Conservation (phyloP, 2,329 filamentous ascomycete species). For the Allantophomopsis cytisporea region DNA sequence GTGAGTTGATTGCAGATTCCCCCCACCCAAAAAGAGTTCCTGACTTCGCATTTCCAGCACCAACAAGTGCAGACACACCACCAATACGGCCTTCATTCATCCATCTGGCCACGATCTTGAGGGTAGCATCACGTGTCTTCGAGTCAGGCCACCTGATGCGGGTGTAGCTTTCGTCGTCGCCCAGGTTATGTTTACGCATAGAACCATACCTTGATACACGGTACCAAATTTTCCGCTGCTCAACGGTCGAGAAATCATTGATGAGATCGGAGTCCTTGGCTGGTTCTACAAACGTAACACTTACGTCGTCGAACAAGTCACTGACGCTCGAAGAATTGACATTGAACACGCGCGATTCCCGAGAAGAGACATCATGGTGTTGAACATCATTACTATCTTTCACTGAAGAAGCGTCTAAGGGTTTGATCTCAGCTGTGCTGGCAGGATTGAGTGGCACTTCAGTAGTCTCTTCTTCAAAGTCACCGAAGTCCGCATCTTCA, state of each 20-base stretch:
- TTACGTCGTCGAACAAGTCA: slow-evolving; percentile 3
- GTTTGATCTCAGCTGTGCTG: too few relatives aligned
- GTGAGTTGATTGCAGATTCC: too few relatives aligned
- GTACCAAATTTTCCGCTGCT: slow-evolving; percentile 52
- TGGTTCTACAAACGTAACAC: slow-evolving; percentile 6
- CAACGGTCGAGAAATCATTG: slow-evolving; percentile 29
- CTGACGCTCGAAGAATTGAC: too few relatives aligned
- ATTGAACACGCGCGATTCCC: too few relatives aligned
- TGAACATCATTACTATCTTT: too few relatives aligned
- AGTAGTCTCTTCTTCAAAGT: slow-evolving; percentile 19
- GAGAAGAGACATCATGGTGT: too few relatives aligned
- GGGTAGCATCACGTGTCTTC: slow-evolving; percentile 34
- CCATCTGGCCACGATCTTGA: slow-evolving; percentile 49
- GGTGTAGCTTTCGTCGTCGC: slow-evolving; percentile 45
- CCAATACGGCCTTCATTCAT: slow-evolving; percentile 51
- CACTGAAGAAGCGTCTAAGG: too few relatives aligned
- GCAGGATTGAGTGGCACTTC: slow-evolving; percentile 1
- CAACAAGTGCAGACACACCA: slow-evolving; percentile 24
- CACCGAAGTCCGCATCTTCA: slow-evolving; percentile 21
- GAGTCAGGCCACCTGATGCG: slow-evolving; percentile 45
- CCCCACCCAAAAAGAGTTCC: too few relatives aligned
- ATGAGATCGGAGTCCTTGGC: slow-evolving; percentile 15
- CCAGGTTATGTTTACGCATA: slow-evolving; percentile 38
- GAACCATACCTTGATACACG: slow-evolving; percentile 47
- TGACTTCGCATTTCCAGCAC: slow-evolving; percentile 19